These are phyloP conservation scores for Nannochloris sp. DNA, from an alignment of 139 green algal species.

Conservation along the genomic window DNA sequence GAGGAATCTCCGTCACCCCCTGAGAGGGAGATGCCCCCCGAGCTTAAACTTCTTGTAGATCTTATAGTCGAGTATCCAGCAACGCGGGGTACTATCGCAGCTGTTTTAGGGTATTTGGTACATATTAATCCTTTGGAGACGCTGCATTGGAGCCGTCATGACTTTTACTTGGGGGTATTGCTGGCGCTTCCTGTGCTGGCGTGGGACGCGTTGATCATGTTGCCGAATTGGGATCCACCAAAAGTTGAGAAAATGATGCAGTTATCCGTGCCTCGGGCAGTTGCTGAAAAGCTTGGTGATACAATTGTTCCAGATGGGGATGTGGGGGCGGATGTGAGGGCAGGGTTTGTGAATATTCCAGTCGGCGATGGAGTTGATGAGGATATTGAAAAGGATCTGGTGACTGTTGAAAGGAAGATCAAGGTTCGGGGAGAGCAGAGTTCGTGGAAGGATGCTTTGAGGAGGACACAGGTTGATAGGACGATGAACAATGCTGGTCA, in stretches of 20 bases:
- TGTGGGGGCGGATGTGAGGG: not conserved
- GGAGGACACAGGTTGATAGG: conserved; percentile 14
- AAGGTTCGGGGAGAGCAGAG: conserved; percentile 15
- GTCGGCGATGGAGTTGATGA: not conserved
- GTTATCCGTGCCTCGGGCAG: not conserved
- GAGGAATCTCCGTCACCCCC: no score
- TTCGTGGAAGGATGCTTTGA: conserved; percentile 16
- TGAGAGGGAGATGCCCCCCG: no score
- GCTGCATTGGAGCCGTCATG: not conserved
- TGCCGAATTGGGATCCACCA: conserved; percentile 5
- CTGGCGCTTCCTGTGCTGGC: not conserved
- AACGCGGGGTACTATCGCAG: conserved; percentile 4
- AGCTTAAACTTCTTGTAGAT: conserved; percentile 6
- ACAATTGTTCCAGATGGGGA: not conserved
- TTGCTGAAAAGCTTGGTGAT: conserved; percentile 4
- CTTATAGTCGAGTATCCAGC: conserved; percentile 3
- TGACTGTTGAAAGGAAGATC: conserved; percentile 20
- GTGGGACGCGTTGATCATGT: not conserved
- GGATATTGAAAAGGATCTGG: conserved; percentile 9
- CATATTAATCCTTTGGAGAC: conserved; percentile 8
- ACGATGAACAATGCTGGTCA: conserved; percentile 15
- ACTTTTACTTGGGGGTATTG: not conserved
- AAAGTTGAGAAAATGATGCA: not conserved
- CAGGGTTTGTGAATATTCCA: not conserved
- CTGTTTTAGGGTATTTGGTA: not conserved